Base-by-base conservation (phyloP, 768 basidiomycete genomes). In the Russula abietina region DNA sequence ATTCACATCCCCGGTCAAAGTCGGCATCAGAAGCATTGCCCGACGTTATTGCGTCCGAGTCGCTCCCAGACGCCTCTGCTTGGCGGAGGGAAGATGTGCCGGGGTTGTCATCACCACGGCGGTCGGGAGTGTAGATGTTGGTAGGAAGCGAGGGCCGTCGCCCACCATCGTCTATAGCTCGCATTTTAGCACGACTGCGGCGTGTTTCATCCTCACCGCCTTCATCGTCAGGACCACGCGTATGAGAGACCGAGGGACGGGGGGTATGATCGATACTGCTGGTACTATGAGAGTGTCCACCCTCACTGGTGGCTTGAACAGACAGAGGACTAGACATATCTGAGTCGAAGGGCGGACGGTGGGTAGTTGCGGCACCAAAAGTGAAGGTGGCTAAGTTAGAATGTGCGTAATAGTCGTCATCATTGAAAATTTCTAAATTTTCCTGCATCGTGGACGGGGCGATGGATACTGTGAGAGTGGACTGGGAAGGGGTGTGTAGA, bases 251-350 rank as follows among this genome's bases (percentile, higher is more conserved):
- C 28, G 80, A 80, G 11, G 75, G 76, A 45, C 80, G 78, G 5
- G 80, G 80, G 0, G 80, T 80, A 41, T 73, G 75, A 66, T 81
- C 78, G 22, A 72, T 52, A 41, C 73, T 75, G 46, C 61, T n/a
- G 12, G 69, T 61, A 26, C 61, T 68, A 4, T 66, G 46, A 24
- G 71, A 56, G 26, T 72, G 67, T 32, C 50, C 50, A 38, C 49
- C 24, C 22, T 66, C 65, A 32, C 56, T 60, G 24, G 57, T 8
- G 39, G 65, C 36, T 24, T 49, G 59, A 11, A 60, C 33, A 2
- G 74, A 71, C 61, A 81, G 75, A 0, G 78, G 79, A 51, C 77
- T 78, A 68, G 77, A 71, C 65, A 67, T 68, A 45, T 71, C 71
- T 45, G 65, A 60, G 36, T 72, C 71, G 49, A 73, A 57, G 24